Conservation (phyloP, 495 filamentous ascomycete genomes). For the Thermothielavioides terrestris region DNA sequence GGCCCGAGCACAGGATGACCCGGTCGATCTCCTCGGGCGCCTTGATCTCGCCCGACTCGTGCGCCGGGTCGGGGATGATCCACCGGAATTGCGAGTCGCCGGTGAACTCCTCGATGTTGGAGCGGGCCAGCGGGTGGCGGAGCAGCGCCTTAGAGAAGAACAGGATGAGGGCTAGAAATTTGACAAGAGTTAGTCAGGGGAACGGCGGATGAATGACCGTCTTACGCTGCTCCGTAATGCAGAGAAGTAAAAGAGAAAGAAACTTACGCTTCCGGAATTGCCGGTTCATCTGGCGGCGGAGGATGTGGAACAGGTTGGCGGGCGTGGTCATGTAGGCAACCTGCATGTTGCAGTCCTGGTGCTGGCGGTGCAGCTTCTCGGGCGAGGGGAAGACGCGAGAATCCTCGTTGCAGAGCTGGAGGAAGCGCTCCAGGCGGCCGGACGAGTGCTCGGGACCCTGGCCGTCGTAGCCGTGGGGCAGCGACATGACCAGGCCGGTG, state of each 20-base stretch:
- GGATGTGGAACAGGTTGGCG: slow-evolving; percentile 90
- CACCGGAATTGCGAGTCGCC: slow-evolving; percentile 89
- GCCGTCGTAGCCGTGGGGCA: slow-evolving; percentile 96
- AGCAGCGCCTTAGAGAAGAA: slow-evolving; percentile 97
- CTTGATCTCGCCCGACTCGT: slow-evolving; percentile 61
- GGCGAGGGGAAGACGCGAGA: slow-evolving; percentile 78
- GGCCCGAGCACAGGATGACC: slow-evolving; percentile 87
- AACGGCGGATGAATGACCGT: no score
- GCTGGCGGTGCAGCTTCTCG: slow-evolving; percentile 90
- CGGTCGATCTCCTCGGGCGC: slow-evolving; percentile 83
- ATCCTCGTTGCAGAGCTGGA: slow-evolving; percentile 97
- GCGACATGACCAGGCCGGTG: slow-evolving; percentile 84
- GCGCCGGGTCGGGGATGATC: slow-evolving; percentile 85
- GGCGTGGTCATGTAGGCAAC: slow-evolving; percentile 89
- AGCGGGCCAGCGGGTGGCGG: slow-evolving; percentile 85
- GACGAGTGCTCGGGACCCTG: slow-evolving; percentile 99
- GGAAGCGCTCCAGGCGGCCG: slow-evolving; percentile 91
- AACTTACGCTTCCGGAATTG: slow-evolving; percentile 97
- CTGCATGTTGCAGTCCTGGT: slow-evolving; percentile 99
- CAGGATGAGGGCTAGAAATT: slow-evolving; percentile 69
- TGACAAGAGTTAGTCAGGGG: no score
- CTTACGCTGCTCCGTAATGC: no score
- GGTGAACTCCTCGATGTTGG: slow-evolving; percentile 78
- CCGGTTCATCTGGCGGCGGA: slow-evolving; percentile 94
- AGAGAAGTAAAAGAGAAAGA: not conserved